Conservation (phyloP, 2,329 filamentous ascomycete species). For the Chaetomium sp. region DNA sequence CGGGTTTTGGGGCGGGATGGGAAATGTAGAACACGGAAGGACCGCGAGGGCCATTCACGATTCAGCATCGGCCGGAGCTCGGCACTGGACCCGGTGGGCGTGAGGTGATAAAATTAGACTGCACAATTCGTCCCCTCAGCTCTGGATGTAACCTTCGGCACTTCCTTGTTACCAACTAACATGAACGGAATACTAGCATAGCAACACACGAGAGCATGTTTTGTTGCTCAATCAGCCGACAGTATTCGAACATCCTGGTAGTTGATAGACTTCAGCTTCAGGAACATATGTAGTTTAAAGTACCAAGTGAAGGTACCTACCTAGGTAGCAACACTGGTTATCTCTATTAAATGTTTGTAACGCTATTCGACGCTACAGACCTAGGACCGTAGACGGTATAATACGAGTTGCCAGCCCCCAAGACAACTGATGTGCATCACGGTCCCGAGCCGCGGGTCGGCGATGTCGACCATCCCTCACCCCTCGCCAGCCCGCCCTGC, state of each 20-base stretch:
- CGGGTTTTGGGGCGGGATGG: background rate
- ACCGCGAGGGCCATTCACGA: background rate
- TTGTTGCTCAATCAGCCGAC: no score
- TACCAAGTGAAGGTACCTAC: no score
- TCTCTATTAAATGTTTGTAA: background rate
- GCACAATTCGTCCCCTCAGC: conserved; percentile 10
- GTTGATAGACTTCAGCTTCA: no score
- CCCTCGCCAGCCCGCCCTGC: conserved; percentile 9
- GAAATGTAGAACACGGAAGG: background rate
- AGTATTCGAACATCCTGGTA: no score
- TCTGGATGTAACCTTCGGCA: conserved; percentile 21
- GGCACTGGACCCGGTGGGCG: conserved; percentile 7
- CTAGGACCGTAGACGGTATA: no score
- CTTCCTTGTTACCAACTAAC: no score
- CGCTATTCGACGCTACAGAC: background rate
- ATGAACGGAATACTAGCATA: no score
- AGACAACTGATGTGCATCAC: background rate
- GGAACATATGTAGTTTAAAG: no score
- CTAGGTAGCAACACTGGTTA: no score
- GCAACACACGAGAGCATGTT: no score
- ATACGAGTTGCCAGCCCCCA: background rate
- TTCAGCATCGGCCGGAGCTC: background rate
- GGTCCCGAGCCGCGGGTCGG: conserved; percentile 6
- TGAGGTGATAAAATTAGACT: conserved; percentile 10
- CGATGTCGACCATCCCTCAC: background rate